Evolutionary conservation across 2,329 filamentous ascomycete species (phyloP).

Genomic region (Fusarium algeriense): DNA sequence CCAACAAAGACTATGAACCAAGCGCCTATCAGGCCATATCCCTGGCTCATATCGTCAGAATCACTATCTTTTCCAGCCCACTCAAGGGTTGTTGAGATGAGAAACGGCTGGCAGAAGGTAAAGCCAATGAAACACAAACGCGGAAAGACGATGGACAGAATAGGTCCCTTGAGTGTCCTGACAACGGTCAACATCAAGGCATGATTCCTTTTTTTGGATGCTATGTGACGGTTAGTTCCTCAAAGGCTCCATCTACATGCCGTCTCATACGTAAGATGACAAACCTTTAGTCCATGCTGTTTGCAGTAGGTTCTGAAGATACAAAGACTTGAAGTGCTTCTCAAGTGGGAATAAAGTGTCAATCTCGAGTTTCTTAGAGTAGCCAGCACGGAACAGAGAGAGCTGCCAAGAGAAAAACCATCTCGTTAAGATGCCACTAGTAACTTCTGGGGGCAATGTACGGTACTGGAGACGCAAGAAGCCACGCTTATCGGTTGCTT

Average conservation of each 20-base stretch:
- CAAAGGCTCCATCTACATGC: no score
- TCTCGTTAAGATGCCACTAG: slow-evolving; percentile 25
- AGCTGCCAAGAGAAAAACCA: slow-evolving; percentile 38
- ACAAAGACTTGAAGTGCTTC: slow-evolving; percentile 31
- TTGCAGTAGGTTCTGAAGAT: slow-evolving; percentile 27
- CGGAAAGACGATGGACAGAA: slow-evolving; percentile 23
- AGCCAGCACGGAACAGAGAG: slow-evolving; percentile 29
- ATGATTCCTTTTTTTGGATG: slow-evolving; percentile 5
- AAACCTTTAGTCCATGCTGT: slow-evolving; percentile 23
- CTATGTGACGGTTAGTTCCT: background rate
- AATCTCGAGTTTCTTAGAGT: slow-evolving; percentile 22
- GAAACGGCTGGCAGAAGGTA: slow-evolving; percentile 38
- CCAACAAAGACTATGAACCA: slow-evolving; percentile 38
- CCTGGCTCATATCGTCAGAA: slow-evolving; percentile 24
- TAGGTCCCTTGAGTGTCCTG: slow-evolving; percentile 17
- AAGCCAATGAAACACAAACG: slow-evolving; percentile 37
- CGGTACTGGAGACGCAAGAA: slow-evolving; percentile 25
- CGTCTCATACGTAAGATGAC: background rate
- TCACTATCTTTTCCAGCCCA: slow-evolving; percentile 14
- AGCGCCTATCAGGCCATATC: slow-evolving; percentile 39
- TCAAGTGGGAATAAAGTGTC: slow-evolving; percentile 25
- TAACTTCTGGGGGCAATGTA: slow-evolving; percentile 14
- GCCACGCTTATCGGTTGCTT: slow-evolving; percentile 27
- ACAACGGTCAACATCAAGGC: slow-evolving; percentile 19
- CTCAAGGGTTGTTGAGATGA: slow-evolving; percentile 28